Percentiles rank a stretch among this genome's conserved stretches.
phyloP scores from a whole-genome alignment of 2,329 filamentous ascomycete genomes.

The Phoma herbarum region DNA sequence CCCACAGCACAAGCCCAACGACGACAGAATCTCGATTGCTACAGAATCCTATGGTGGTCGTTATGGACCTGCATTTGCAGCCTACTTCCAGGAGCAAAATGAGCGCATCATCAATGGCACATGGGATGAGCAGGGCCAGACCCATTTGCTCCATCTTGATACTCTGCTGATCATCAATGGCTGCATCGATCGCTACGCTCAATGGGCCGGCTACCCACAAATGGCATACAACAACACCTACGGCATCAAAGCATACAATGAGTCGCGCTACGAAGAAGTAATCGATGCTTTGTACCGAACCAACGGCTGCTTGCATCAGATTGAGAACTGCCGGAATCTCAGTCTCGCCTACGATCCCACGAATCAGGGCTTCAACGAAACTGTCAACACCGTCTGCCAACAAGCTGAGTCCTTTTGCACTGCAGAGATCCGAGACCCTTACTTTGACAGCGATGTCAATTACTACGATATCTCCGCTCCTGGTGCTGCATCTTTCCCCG shows the following conservation, averaged over 20 bases:
- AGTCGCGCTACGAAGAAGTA: conserved; percentile 57
- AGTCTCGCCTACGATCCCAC: conserved; percentile 60
- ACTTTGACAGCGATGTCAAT: conserved; percentile 56
- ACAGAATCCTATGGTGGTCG: conserved; percentile 61
- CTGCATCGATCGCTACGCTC: conserved; percentile 61
- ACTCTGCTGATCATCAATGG: conserved; percentile 66
- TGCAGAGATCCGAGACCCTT: conserved; percentile 57
- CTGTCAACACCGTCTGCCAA: conserved; percentile 54
- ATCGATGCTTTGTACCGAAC: conserved; percentile 56
- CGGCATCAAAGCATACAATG: conserved; percentile 61
- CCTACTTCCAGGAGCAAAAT: conserved; percentile 64
- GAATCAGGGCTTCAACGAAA: conserved; percentile 51
- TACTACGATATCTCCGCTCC: conserved; percentile 67
- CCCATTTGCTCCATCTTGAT: conserved; percentile 55
- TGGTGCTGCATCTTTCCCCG: conserved; percentile 52
- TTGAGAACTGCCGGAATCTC: conserved; percentile 60
- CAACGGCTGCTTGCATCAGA: conserved; percentile 64
- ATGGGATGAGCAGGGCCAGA: conserved; percentile 39
- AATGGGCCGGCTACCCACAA: conserved; percentile 58
- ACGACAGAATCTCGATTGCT: conserved; percentile 33
- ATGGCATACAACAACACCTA: conserved; percentile 69
- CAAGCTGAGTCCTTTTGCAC: conserved; percentile 58
- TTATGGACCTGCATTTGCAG: conserved; percentile 63
- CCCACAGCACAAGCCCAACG: conserved; percentile 28
- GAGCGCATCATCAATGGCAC: conserved; percentile 52